A percentile compares a stretch with the other conserved stretches of the same genome.
These are phyloP conservation scores for Trichaptum fuscoviolaceum DNA, from an alignment of 768 basidiomycete genomes.

Conservation along the genomic window DNA sequence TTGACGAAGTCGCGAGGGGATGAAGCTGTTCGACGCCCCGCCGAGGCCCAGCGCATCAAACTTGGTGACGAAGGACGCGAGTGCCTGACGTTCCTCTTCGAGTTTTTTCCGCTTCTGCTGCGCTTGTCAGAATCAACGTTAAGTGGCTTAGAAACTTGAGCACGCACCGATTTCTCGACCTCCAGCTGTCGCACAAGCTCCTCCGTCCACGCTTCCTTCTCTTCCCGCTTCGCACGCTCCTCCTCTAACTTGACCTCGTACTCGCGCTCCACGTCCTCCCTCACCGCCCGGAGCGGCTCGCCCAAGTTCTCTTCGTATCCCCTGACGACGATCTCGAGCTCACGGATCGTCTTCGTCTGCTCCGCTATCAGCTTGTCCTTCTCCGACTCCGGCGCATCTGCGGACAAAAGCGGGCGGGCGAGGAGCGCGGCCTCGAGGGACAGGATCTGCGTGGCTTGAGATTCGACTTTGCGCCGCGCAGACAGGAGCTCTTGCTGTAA, in stretches of 20 bases:
- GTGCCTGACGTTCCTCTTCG: constrained; percentile 72
- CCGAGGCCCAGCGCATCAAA: constrained; percentile 69
- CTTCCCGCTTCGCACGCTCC: constrained; percentile 55
- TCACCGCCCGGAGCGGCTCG: constrained; percentile 57
- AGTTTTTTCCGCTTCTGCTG: constrained; percentile 51
- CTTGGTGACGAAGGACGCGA: constrained; percentile 76
- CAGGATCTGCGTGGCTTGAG: constrained; percentile 78
- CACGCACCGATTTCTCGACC: constrained; percentile 64
- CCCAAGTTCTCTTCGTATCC: constrained; percentile 73
- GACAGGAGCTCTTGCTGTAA: constrained; percentile 85
- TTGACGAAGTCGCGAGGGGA: constrained; percentile 27
- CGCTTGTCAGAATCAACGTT: background rate
- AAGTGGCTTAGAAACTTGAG: constrained; percentile 7
- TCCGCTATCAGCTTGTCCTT: constrained; percentile 73
- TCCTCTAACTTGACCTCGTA: constrained; percentile 57
- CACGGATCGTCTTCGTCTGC: constrained; percentile 69
- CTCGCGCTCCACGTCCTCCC: constrained; percentile 72
- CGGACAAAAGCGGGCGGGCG: constrained; percentile 60
- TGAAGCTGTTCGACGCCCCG: constrained; percentile 24
- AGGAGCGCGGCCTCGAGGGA: constrained; percentile 76
- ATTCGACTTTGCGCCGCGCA: constrained; percentile 70
- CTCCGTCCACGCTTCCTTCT: constrained; percentile 66
- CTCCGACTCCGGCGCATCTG: constrained; percentile 61
- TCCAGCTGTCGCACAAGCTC: constrained; percentile 74
- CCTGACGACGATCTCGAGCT: constrained; percentile 66